Conservation (phyloP, 2,329 filamentous ascomycete genomes). For the Lachnellula arida region DNA sequence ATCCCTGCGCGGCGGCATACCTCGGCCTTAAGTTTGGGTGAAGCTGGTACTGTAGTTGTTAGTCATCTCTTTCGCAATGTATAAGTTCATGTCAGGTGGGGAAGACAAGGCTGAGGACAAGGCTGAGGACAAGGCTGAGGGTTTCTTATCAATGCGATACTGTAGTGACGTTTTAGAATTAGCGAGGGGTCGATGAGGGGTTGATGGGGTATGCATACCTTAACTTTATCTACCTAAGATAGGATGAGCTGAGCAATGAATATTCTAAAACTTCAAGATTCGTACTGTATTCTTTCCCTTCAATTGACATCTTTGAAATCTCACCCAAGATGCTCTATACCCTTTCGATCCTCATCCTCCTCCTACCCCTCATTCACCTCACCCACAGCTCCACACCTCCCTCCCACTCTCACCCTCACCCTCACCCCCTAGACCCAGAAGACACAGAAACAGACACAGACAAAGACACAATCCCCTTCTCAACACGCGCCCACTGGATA, state of each 20-base stretch:
- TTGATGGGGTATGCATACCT: background rate
- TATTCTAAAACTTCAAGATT: background rate
- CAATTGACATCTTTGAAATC: background rate
- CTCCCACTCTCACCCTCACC: background rate
- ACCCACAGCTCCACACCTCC: constrained; percentile 5
- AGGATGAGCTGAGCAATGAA: too few species aligned
- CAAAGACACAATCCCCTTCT: constrained; percentile 31
- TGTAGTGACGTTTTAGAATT: constrained; percentile 9
- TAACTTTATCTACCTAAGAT: too few species aligned
- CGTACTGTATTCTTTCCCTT: too few species aligned
- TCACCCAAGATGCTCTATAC: constrained; percentile 21
- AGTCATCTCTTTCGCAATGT: background rate
- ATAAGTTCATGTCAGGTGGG: background rate
- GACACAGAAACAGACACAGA: too few species aligned
- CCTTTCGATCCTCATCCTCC: constrained; percentile 20
- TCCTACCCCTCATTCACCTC: constrained; percentile 20
- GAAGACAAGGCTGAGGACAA: background rate
- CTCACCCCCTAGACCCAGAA: background rate
- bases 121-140: background rate
- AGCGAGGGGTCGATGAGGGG: background rate
- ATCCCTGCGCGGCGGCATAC: background rate
- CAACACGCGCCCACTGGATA: constrained; percentile 48
- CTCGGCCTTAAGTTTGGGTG: background rate
- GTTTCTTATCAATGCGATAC: constrained; percentile 3
- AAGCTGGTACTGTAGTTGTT: too few species aligned